These are phyloP conservation scores for Pichia sp. DNA, from an alignment of 1,139 yeast genomes.

Conservation along the genomic window DNA sequence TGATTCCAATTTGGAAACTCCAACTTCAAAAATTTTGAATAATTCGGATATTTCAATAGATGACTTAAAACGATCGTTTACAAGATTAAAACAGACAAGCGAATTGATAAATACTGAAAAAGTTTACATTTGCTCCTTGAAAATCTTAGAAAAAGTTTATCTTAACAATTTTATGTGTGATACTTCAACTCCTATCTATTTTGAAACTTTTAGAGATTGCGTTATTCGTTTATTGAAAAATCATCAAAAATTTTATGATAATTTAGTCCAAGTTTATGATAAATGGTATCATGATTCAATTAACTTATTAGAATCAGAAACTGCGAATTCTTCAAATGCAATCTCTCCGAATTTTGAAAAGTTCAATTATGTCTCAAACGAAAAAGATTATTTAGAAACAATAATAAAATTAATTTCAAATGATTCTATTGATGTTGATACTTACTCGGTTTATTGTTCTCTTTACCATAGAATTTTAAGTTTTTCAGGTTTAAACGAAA, in stretches of 20 bases:
- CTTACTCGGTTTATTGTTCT: slow-evolving; percentile 41
- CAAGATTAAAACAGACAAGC: slow-evolving; percentile 36
- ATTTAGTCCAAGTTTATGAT: slow-evolving; percentile 21
- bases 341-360: slow-evolving; percentile 24
- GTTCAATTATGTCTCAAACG: slow-evolving; percentile 19
- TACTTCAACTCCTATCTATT: slow-evolving; percentile 28
- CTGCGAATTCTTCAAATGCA: not conserved
- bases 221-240: slow-evolving; percentile 27
- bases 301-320: slow-evolving; percentile 1
- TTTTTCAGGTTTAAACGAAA: slow-evolving; percentile 29
- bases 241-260: slow-evolving; percentile 29
- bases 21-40: slow-evolving; percentile 9
- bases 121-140: slow-evolving; percentile 39
- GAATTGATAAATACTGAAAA: slow-evolving; percentile 47
- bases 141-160: slow-evolving; percentile 36
- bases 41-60: slow-evolving; percentile 5
- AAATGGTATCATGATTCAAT: slow-evolving; percentile 19
- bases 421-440: slow-evolving; percentile 30
- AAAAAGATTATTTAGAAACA: slow-evolving; percentile 22
- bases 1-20: slow-evolving; percentile 11
- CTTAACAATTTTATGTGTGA: slow-evolving; percentile 32
- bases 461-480: slow-evolving; percentile 37
- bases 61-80: slow-evolving; percentile 21
- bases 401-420: slow-evolving; percentile 30
- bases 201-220: slow-evolving; percentile 25